Evolutionary conservation across 1,284 basidiomycete genomes (phyloP), one percentile per base, ranked within the genome.

Genomic region (Ceratobasidium sp.): DNA sequence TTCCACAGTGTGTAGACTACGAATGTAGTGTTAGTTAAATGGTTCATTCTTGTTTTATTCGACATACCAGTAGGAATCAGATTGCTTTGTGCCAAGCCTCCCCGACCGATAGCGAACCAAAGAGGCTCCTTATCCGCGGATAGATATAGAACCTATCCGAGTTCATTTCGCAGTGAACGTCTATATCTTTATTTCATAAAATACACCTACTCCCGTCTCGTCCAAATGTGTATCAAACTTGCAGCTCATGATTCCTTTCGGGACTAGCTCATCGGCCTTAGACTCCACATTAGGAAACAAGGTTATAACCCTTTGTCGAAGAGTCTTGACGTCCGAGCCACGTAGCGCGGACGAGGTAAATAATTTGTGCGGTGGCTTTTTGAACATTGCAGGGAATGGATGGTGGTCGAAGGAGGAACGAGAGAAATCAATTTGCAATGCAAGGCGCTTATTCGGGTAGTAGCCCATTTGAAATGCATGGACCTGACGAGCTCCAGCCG

Each of bases 61-160:
- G 10, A 69, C 70, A 62, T 80, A 91, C 91, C 85, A 56, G 93
- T 93, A 13, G 94, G 94, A 57, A 95, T 89, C 40, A 93, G 86
- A 79, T 89, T 91, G 77, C 61, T 89, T 89, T 77, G 86, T 88
- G 82, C 9, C 81, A 82, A 23, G 83, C 76, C 86, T 88, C 83
- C 91, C 92, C 52, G 59, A 7, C 93, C 93, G 44, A 93, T 83
- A 0, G 90, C 90, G 83, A 96, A 94, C 94, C 95, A 96, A 28
- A 96, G 85, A 1, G 94, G 94, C 82, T 94, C 91, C 15, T 93
- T 93, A 38, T 91, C 90, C 0, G 88, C 84, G 3, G 90, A 88
- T n/a, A 92, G 82, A 83, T 93, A 93, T 3, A 89, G 88, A 33
- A 90, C 85, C 91, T 92, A 67, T 9, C 82, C 66, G 66, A 57